Evolutionary conservation across 1,139 yeast genomes (phyloP), one percentile per base, ranked within the genome.

Genomic region (Debaryomyces udenii): DNA sequence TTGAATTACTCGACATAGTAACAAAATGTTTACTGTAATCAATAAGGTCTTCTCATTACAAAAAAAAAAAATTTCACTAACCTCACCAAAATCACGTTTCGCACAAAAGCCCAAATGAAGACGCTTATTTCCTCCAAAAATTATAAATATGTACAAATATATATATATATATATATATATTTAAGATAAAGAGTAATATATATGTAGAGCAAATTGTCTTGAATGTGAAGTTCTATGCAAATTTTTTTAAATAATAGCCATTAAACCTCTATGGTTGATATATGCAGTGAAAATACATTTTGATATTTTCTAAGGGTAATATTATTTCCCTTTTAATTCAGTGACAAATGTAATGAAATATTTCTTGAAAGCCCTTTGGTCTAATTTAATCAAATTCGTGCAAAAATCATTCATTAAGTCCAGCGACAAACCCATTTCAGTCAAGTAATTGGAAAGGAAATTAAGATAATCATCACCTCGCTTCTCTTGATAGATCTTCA

Each of bases 301-400:
- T 16, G 18, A 9, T 27, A 20, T 13, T 9, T 17, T 27, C 27
- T 27, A 35, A 26, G 26, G 27, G 20, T 35, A 14, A 14, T 17
- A 4, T 44, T 47, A 45, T 41, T 50, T 47, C 22, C 63, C 62
- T 54, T 69, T 71, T 50, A 72, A 57, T 50, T 75, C 76, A 35
- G 68, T 69, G 40, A 83, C 73, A 55, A 86, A 76, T n/a, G 68
- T 65, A 30, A 79, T 70, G 58, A 82, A 81, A 56, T 79, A 83
- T 61, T 83, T 83, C 55, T 80, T 81, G 62, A 85, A 85, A 35
- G 74, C 76, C 54, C 83, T 80, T 40, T 70, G 70, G 45, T 81
- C 82, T 46, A 68, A 55, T 26, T 74, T 70, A 7, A 81, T 75
- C 57, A 86, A 68, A 45, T 74, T 75, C 35, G 74, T 68, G 26